phyloP scores from a whole-genome alignment of 2,329 filamentous ascomycete species.

The Paraphaeosphaeria sporulosa region DNA sequence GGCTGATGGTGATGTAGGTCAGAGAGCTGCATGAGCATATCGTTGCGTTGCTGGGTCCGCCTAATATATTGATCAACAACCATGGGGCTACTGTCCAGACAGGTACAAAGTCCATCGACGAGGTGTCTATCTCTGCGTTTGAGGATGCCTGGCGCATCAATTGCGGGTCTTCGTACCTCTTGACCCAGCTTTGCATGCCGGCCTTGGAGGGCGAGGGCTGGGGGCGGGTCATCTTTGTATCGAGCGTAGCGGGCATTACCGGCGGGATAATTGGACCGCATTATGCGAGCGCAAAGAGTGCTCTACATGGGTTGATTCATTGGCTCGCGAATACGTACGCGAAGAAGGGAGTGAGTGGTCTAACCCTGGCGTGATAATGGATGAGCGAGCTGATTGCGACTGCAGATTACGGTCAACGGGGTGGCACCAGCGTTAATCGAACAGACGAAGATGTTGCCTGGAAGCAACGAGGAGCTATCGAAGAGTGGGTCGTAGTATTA shows the following conservation, averaged over 20 bases:
- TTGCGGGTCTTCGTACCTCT: conserved; percentile 45
- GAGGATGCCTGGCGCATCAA: conserved; percentile 50
- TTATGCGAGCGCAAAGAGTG: conserved; percentile 52
- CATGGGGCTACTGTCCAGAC: conserved; percentile 38
- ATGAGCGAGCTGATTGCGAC: neutral
- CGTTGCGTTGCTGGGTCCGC: conserved; percentile 38
- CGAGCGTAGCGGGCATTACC: conserved; percentile 50
- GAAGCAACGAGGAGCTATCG: conserved; percentile 43
- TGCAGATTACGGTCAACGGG: conserved; percentile 54
- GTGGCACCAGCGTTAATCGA: conserved; percentile 58
- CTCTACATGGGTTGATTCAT: conserved; percentile 56
- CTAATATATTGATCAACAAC: conserved; percentile 54
- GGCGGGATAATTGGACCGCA: conserved; percentile 53
- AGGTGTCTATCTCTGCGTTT: conserved; percentile 46
- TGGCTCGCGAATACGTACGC: conserved; percentile 55
- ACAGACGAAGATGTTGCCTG: conserved; percentile 55
- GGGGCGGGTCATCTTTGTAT: conserved; percentile 50
- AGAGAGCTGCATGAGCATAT: conserved; percentile 46
- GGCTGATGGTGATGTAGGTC: conserved; percentile 25
- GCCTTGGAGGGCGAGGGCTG: conserved; percentile 47
- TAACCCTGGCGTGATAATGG: neutral
- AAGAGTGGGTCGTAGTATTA: conserved; percentile 30
- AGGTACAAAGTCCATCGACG: conserved; percentile 36
- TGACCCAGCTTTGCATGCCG: conserved; percentile 50
- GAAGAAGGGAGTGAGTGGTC: conserved; percentile 44